phyloP scores from a whole-genome alignment of 306 rosid species.

The Trifolium fragiferum region DNA sequence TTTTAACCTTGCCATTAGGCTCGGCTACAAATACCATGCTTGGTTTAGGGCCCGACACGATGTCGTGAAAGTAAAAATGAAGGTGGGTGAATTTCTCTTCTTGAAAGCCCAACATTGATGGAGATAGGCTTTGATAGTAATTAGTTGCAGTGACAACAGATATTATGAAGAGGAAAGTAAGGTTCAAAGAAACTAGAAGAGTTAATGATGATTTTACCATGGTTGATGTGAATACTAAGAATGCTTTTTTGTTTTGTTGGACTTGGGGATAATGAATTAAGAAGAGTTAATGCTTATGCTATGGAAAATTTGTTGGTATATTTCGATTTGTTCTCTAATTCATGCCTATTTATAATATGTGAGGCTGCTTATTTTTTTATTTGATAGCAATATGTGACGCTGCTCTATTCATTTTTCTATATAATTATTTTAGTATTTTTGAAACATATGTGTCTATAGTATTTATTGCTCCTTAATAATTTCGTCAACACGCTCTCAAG shows the following conservation, averaged over 20 bases:
- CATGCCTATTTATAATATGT: too few species aligned
- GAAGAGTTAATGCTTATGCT: too few species aligned
- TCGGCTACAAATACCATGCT: constrained; percentile 47
- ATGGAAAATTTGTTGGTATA: too few species aligned
- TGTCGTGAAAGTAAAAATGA: constrained; percentile 71
- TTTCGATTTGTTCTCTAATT: too few species aligned
- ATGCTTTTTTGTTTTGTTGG: neutral
- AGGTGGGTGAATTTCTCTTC: constrained; percentile 63
- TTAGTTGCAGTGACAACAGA: neutral
- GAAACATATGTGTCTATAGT: too few species aligned
- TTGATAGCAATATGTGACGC: too few species aligned
- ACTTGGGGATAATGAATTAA: too few species aligned
- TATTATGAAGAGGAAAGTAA: constrained; percentile 13
- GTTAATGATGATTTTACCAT: constrained; percentile 14
- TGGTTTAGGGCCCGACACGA: constrained; percentile 52
- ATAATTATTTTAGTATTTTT: too few species aligned
- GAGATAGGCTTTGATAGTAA: constrained; percentile 42
- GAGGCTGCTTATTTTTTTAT: too few species aligned
- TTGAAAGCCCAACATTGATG: constrained; percentile 36
- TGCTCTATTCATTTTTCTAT: too few species aligned
- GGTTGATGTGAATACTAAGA: constrained; percentile 9
- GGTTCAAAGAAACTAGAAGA: neutral
- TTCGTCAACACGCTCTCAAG: too few species aligned
- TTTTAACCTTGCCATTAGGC: constrained; percentile 40
- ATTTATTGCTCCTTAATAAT: too few species aligned